Percentiles rank a stretch among this genome's conserved stretches.
These are phyloP conservation scores for Suaeda aralocaspica DNA, from an alignment of 148 eudicot species.

Conservation along the genomic window DNA sequence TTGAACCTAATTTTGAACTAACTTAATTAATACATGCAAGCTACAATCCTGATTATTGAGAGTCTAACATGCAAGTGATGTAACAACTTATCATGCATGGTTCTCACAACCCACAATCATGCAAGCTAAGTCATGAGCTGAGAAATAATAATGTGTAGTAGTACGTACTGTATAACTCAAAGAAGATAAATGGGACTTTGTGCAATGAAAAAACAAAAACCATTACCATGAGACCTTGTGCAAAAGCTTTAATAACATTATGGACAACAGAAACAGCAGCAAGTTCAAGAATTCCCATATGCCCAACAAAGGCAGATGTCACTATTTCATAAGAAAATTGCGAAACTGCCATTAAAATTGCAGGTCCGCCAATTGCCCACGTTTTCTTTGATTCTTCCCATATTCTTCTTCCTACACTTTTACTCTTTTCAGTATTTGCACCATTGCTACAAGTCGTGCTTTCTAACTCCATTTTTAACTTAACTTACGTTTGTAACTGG, in stretches of 20 bases:
- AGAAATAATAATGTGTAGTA: too few relatives aligned
- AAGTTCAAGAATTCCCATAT: constrained; percentile 38
- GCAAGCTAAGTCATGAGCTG: not conserved
- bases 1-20: too few relatives aligned
- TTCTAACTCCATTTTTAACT: not conserved
- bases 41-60: too few relatives aligned
- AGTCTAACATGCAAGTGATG: not conserved
- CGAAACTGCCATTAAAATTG: constrained; percentile 35
- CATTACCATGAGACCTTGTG: constrained; percentile 36
- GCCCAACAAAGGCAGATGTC: constrained; percentile 39
- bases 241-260: constrained; percentile 45
- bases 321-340: constrained; percentile 38
- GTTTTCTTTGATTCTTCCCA: constrained; percentile 32
- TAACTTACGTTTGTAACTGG: not conserved
- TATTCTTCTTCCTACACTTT: not conserved
- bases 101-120: not conserved
- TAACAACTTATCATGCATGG: not conserved
- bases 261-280: constrained; percentile 48
- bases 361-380: constrained; percentile 46
- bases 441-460: not conserved
- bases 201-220: not conserved
- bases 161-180: too few relatives aligned
- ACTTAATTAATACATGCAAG: too few relatives aligned
- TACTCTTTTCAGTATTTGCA: not conserved
- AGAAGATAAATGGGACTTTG: too few relatives aligned